A percentile compares a stretch with the other conserved stretches of the same genome.
Conservation (phyloP, 2,329 filamentous ascomycete species). For the Stachybotrys elegans region DNA sequence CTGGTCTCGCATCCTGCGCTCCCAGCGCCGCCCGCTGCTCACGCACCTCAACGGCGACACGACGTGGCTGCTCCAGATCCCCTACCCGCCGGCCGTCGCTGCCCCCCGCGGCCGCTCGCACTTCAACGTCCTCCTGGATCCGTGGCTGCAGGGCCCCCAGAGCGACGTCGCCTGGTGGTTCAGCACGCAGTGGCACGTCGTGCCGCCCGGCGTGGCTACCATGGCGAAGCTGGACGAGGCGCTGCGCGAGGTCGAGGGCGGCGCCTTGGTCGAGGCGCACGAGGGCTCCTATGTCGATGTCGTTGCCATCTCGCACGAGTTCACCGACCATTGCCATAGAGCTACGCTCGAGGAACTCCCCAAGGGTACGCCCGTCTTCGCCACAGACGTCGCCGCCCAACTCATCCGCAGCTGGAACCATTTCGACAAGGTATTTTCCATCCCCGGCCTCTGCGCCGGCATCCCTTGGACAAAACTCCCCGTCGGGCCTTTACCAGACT, state of each 20-base stretch:
- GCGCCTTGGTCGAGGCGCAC: constrained; percentile 1
- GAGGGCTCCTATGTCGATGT: constrained; percentile 44
- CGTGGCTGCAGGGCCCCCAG: constrained; percentile 59
- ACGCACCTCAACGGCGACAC: constrained; percentile 64
- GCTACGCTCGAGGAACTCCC: constrained; percentile 54
- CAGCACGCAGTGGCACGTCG: constrained; percentile 58
- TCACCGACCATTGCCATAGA: constrained; percentile 64
- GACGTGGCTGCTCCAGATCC: constrained; percentile 62
- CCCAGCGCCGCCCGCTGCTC: constrained; percentile 35
- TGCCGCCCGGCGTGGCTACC: constrained; percentile 46
- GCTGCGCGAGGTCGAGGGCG: constrained; percentile 42
- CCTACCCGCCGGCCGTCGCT: constrained; percentile 40
- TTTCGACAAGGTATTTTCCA: constrained; percentile 50
- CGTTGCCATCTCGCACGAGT: constrained; percentile 59
- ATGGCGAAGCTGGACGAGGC: constrained; percentile 50
- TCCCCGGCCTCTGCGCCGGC: constrained; percentile 35
- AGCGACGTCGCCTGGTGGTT: constrained; percentile 61
- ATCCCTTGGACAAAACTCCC: constrained; percentile 12
- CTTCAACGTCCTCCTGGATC: constrained; percentile 62
- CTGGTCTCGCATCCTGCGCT: constrained; percentile 15
- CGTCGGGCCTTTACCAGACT: constrained; percentile 42
- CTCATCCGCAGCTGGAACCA: constrained; percentile 54
- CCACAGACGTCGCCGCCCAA: constrained; percentile 51
- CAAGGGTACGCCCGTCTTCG: constrained; percentile 50
- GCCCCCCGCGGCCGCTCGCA: constrained; percentile 42